Base-by-base conservation (phyloP, 1,284 basidiomycete species). In the Pseudozyma hubeiensis region DNA sequence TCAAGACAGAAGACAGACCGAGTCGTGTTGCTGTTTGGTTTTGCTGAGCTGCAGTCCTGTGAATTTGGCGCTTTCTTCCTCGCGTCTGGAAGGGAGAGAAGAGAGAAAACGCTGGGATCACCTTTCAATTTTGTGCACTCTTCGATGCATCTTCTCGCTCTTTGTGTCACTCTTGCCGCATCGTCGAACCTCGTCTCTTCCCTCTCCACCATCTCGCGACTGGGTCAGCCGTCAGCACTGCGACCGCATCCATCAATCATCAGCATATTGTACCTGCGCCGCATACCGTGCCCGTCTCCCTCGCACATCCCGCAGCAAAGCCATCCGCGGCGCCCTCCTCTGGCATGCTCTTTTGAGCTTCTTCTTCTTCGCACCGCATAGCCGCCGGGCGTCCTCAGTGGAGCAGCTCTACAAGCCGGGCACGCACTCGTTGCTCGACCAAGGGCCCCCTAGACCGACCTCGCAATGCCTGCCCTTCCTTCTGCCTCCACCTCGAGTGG, bases 401-500 rank as follows among this genome's bases (percentile, higher is more conserved):
- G 30, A 19, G 17, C 34, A 29, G n/a, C 9, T 37, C 35, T 29
- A 40, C 19, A 24, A 35, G 5, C 29, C 48, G 10, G 11, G 39
- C n/a, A 41, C 39, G 2, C 11, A 37, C 35, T 37, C 35, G 14
- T 4, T 37, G 24, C 24, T 24, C 24, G 24, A 24, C 4, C 24
- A 24, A 24, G 24, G 24, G 24, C 24, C 1, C 24, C 24, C 24
- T 24, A 24, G 24, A 37, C 11, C 16, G 7, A 6, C 45, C 19
- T 24, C 50, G 50, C 45, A 7, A 69, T 69, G 66, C 56, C 56
- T 10, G 56, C 61, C 16, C 40, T 64, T 52, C 60, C 66, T n/a
- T 17, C 60, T 29, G 48, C 56, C 35, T 64, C 61, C 49, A 55
- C 60, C 33, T 69, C 56, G 37, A 53, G 45, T 30, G 56, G 43